Evolutionary conservation across 2,329 filamentous ascomycete genomes (phyloP).

Genomic region (Bipolaris cookei): DNA sequence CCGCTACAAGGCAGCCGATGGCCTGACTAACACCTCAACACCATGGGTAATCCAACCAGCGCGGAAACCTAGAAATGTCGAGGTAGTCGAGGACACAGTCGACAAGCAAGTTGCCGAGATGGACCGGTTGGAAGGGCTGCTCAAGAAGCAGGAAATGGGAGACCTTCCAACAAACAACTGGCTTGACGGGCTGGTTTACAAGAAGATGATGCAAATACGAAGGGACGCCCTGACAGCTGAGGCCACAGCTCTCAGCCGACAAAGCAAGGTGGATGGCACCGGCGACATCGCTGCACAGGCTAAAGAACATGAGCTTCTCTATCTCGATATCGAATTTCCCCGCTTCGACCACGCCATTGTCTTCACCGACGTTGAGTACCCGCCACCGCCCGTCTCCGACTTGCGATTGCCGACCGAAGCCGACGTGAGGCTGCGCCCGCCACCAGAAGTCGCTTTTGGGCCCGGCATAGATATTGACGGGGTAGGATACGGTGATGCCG

Average conservation of each 20-base stretch:
- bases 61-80: conserved; percentile 58
- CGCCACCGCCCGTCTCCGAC: conserved; percentile 79
- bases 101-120: conserved; percentile 82
- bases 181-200: conserved; percentile 94
- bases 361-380: conserved; percentile 93
- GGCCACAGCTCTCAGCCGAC: conserved; percentile 47
- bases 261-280: conserved; percentile 22
- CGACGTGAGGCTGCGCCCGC: conserved; percentile 75
- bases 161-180: conserved; percentile 92
- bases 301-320: conserved; percentile 69
- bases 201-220: conserved; percentile 76
- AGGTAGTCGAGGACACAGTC: conserved; percentile 54
- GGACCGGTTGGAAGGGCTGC: conserved; percentile 83
- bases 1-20: conserved; percentile 82
- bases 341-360: conserved; percentile 96
- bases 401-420: conserved; percentile 68
- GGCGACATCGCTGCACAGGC: conserved; percentile 34
- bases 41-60: conserved; percentile 69
- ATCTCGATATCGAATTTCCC: conserved; percentile 87
- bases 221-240: conserved; percentile 49
- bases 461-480: conserved; percentile 81
- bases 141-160: conserved; percentile 98
- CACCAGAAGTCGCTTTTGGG: conserved; percentile 87
- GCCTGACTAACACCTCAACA: conserved; percentile 78
- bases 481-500: conserved; percentile 59